phyloP scores from a whole-genome alignment of 2,329 filamentous ascomycete species.

The Incumbomyces delicatus region DNA sequence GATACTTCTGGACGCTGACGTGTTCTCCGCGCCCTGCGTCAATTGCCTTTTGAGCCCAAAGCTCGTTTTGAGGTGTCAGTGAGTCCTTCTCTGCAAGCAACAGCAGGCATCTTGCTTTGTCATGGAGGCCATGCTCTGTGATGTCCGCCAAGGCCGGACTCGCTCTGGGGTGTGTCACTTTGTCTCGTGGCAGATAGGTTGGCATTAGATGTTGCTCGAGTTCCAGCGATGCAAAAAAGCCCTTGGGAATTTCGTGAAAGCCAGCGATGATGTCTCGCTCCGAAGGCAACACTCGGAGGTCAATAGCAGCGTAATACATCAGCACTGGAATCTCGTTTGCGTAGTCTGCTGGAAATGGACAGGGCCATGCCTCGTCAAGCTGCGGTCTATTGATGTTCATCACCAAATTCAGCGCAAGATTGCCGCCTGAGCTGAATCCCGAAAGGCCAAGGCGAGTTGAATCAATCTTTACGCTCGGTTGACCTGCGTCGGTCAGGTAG shows the following conservation, averaged over 20 bases:
- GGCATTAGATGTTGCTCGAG: slow-evolving; percentile 20
- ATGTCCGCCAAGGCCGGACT: slow-evolving; percentile 18
- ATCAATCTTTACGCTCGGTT: slow-evolving; percentile 22
- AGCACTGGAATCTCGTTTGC: slow-evolving; percentile 16
- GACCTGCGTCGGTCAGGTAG: slow-evolving; percentile 11
- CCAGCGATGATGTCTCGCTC: slow-evolving; percentile 17
- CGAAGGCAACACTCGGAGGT: slow-evolving; percentile 17
- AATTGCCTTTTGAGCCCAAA: slow-evolving; percentile 18
- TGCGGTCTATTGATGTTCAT: slow-evolving; percentile 15
- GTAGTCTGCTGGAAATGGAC: slow-evolving; percentile 12
- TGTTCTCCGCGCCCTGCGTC: slow-evolving; percentile 14
- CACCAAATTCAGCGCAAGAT: slow-evolving; percentile 31
- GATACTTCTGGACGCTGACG: slow-evolving; percentile 15
- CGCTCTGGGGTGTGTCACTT: slow-evolving; percentile 14
- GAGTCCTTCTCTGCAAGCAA: slow-evolving; percentile 20
- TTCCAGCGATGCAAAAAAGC: slow-evolving; percentile 15
- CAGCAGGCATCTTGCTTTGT: slow-evolving; percentile 17
- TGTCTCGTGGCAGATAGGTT: slow-evolving; percentile 17
- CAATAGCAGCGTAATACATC: slow-evolving; percentile 20
- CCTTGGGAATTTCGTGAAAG: slow-evolving; percentile 11
- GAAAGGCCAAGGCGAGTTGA: slow-evolving; percentile 31
- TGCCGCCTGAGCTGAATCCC: slow-evolving; percentile 39
- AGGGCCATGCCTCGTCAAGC: slow-evolving; percentile 13
- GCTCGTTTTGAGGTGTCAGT: slow-evolving; percentile 15
- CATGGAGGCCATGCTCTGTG: slow-evolving; percentile 14